Evolutionary conservation across 2,329 filamentous ascomycete species (phyloP).

Genomic region (Nigrospora sphaerica): DNA sequence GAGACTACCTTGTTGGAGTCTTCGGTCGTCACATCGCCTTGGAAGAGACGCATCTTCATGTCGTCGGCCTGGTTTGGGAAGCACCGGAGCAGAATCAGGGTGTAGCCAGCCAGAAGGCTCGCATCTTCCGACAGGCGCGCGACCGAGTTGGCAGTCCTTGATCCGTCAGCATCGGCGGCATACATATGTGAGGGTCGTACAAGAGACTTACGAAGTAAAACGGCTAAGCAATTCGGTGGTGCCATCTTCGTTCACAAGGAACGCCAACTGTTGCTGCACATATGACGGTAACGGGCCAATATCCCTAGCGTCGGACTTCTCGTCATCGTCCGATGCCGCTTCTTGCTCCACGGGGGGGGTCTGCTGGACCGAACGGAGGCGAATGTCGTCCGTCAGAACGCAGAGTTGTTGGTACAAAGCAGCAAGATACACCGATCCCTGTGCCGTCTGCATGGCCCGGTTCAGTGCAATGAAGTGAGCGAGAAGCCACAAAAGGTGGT

Average conservation of each 20-base stretch:
- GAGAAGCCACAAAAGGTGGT: slow-evolving; percentile 54
- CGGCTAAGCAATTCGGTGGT: slow-evolving; percentile 55
- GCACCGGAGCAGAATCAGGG: slow-evolving; percentile 74
- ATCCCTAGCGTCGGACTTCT: slow-evolving; percentile 21
- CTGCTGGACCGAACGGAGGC: slow-evolving; percentile 26
- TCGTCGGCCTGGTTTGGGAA: slow-evolving; percentile 80
- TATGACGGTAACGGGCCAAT: slow-evolving; percentile 41
- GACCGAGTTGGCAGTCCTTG: slow-evolving; percentile 21
- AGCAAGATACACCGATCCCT: slow-evolving; percentile 32
- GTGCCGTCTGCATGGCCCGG: slow-evolving; percentile 20
- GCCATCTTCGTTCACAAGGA: slow-evolving; percentile 67
- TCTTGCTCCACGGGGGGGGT: slow-evolving; percentile 20
- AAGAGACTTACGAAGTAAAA: slow-evolving; percentile 29
- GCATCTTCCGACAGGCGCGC: slow-evolving; percentile 48
- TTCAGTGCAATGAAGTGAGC: slow-evolving; percentile 59
- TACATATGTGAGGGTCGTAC: neutral
- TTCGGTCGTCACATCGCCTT: slow-evolving; percentile 53
- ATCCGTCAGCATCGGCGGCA: slow-evolving; percentile 8
- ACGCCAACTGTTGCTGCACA: slow-evolving; percentile 58
- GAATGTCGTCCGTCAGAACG: slow-evolving; percentile 42
- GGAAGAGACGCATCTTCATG: slow-evolving; percentile 88
- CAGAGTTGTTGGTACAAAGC: slow-evolving; percentile 49
- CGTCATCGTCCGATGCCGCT: slow-evolving; percentile 30
- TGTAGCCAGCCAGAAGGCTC: slow-evolving; percentile 75
- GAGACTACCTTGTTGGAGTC: slow-evolving; percentile 25